A percentile compares a stretch with the other conserved stretches of the same genome.
phyloP scores from a whole-genome alignment of 345 rosid genomes.

The Carallia brachiata region DNA sequence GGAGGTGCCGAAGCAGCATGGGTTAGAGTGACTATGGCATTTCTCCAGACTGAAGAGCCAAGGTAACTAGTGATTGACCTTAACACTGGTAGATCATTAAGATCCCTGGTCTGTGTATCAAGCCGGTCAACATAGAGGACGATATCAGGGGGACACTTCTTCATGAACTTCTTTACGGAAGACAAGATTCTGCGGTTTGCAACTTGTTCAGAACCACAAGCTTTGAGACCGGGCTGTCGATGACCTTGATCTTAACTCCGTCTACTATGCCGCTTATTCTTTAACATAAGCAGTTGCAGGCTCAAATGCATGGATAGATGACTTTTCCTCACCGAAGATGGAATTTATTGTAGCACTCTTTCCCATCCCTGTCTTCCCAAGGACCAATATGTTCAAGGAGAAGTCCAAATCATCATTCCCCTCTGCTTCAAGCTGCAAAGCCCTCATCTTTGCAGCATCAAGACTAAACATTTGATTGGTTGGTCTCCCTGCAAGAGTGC shows the following conservation, averaged over 20 bases:
- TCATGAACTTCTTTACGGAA: slow-evolving; percentile 60
- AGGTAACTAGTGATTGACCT: slow-evolving; percentile 61
- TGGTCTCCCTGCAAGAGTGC: slow-evolving; percentile 78
- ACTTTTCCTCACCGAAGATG: slow-evolving; percentile 70
- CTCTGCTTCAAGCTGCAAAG: slow-evolving; percentile 69
- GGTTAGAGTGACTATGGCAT: slow-evolving; percentile 80
- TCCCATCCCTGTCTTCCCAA: slow-evolving; percentile 93
- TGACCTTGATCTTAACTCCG: slow-evolving; percentile 64
- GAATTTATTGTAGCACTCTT: slow-evolving; percentile 94
- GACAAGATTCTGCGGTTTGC: slow-evolving; percentile 58
- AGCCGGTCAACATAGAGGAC: slow-evolving; percentile 87
- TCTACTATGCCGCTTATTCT: slow-evolving; percentile 61
- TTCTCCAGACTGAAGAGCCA: slow-evolving; percentile 85
- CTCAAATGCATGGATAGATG: slow-evolving; percentile 69
- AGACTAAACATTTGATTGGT: slow-evolving; percentile 65
- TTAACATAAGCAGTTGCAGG: slow-evolving; percentile 66
- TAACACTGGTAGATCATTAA: slow-evolving; percentile 76
- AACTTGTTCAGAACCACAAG: slow-evolving; percentile 80
- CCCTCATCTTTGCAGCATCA: slow-evolving; percentile 71
- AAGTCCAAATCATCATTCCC: slow-evolving; percentile 58
- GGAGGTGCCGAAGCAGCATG: slow-evolving; percentile 98
- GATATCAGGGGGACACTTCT: slow-evolving; percentile 75
- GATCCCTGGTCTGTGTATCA: slow-evolving; percentile 80
- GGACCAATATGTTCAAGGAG: slow-evolving; percentile 74
- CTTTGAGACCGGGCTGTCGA: slow-evolving; percentile 79